Evolutionary conservation across 2,329 filamentous ascomycete species (phyloP), one percentile per base, ranked within the genome.

Genomic region (Calonectria henricotiae): DNA sequence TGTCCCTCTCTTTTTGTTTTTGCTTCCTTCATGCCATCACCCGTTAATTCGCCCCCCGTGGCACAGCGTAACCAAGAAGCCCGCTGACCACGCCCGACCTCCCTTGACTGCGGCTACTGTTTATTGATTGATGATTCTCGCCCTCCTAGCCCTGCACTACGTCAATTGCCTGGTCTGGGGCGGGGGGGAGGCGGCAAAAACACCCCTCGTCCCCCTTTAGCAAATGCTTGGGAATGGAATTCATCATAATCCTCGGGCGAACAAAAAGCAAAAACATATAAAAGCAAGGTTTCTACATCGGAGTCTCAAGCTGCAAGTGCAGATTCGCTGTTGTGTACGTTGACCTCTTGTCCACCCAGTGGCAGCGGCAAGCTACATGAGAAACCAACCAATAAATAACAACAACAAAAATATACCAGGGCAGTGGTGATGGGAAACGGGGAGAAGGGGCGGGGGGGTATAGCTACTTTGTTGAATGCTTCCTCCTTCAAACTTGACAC

Each of bases 101-200:
- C 32, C 27, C 17, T 20, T 41, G 12, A 13, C 71, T 67, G 58
- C 68, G 71, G 32, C 39, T 54, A n/a, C 37, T 46, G 2, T 54
- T 54, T 25, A 17, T n/a, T 44, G 12, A 32, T 55, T 23, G 32
- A 35, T 20, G 27, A 25, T 65, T 15, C 41, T 46, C 30, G 51
- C 63, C 17, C 30, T 27, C 46, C 12, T 37, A 46, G 30, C 37
- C 25, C 39, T 65, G 47, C 25, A 46, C 35, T 32, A 25, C 41
- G 27, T 30, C 27, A 30, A 30, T 30, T 30, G 27, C 7, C 27
- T 30, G 27, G 27, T 7, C 7, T 30, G 27, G 27, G 7, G 27
- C 2, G 39, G 13, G 39, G 20, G 20, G 20, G 20, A 1, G 20
- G 20, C 20, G 20, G 20, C 20, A 20, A 17, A 41, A 43, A 43